A percentile compares a stretch with the other conserved stretches of the same genome.
Conservation (phyloP, 1,139 yeast genomes). For the Ogataea hybrid region DNA sequence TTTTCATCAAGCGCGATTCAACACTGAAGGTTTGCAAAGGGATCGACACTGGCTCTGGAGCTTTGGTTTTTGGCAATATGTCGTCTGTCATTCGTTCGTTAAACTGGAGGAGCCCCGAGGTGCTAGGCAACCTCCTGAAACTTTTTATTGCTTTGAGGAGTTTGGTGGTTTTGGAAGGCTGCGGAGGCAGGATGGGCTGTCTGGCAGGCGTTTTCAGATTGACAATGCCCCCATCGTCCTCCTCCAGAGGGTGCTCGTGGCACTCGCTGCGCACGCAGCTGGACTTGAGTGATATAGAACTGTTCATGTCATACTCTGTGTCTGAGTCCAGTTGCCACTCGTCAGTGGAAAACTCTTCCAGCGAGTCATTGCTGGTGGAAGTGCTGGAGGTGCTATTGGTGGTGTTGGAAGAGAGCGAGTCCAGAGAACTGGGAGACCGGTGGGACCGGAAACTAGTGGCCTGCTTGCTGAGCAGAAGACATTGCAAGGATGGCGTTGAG, state of each 20-base stretch:
- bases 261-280: conserved; percentile 5
- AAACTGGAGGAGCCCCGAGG: conserved; percentile 12
- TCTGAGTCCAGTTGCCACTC: conserved; percentile 11
- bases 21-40: conserved; percentile 17
- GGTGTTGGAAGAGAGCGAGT: background rate
- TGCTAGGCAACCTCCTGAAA: conserved; percentile 7
- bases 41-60: background rate
- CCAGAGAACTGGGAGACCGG: conserved; percentile 1
- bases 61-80: conserved; percentile 7
- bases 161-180: conserved; percentile 9
- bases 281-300: conserved; percentile 6
- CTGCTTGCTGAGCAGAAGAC: conserved; percentile 11
- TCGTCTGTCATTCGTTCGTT: conserved; percentile 18
- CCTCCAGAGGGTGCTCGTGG: conserved; percentile 6
- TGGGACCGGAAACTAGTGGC: conserved; percentile 14
- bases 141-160: conserved; percentile 11
- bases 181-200: background rate
- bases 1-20: conserved; percentile 3
- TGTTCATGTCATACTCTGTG: conserved; percentile 7
- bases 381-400: conserved; percentile 2
- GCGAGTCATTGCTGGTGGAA: conserved; percentile 3
- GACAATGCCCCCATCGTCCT: too few species aligned
- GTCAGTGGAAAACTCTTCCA: conserved; percentile 8
- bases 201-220: background rate
- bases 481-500: conserved; percentile 17